Evolutionary conservation across 805 yeast species (phyloP).

Genomic region (Starmera amethionina): DNA sequence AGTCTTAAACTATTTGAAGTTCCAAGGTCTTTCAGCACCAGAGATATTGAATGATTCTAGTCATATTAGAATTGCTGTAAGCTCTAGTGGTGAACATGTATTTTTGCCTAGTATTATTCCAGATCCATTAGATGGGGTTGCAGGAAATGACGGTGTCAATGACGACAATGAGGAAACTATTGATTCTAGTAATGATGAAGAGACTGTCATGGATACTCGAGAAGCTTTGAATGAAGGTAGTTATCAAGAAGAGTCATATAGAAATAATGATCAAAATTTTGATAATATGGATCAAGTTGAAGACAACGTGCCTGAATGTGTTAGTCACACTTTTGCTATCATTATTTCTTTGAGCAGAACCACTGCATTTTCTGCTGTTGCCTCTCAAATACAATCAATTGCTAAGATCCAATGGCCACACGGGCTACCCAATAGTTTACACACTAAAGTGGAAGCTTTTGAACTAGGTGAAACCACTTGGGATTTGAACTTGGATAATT

Average conservation of each 20-base stretch:
- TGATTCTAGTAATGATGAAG: not conserved
- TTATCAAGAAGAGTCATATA: slow-evolving; percentile 2
- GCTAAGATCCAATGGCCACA: slow-evolving; percentile 43
- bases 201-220: not conserved
- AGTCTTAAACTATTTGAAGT: slow-evolving; percentile 9
- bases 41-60: slow-evolving; percentile 7
- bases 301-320: slow-evolving; percentile 28
- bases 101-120: slow-evolving; percentile 22
- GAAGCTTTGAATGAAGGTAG: not conserved
- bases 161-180: slow-evolving; percentile 1
- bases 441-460: slow-evolving; percentile 35
- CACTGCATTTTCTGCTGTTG: slow-evolving; percentile 26
- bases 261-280: slow-evolving; percentile 13
- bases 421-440: slow-evolving; percentile 39
- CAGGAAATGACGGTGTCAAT: slow-evolving; percentile 14
- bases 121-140: slow-evolving; percentile 19
- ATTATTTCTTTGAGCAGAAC: slow-evolving; percentile 34
- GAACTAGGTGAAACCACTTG: slow-evolving; percentile 38
- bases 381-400: slow-evolving; percentile 32
- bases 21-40: slow-evolving; percentile 14
- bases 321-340: slow-evolving; percentile 45
- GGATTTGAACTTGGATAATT: slow-evolving; percentile 31
- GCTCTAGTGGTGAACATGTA: slow-evolving; percentile 24
- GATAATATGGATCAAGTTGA: slow-evolving; percentile 27
- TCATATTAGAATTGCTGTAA: slow-evolving; percentile 14